Percentiles rank a stretch among this genome's conserved stretches.
These are phyloP conservation scores for Sporobolomyces roseus DNA, from an alignment of 768 basidiomycete species.

Conservation along the genomic window DNA sequence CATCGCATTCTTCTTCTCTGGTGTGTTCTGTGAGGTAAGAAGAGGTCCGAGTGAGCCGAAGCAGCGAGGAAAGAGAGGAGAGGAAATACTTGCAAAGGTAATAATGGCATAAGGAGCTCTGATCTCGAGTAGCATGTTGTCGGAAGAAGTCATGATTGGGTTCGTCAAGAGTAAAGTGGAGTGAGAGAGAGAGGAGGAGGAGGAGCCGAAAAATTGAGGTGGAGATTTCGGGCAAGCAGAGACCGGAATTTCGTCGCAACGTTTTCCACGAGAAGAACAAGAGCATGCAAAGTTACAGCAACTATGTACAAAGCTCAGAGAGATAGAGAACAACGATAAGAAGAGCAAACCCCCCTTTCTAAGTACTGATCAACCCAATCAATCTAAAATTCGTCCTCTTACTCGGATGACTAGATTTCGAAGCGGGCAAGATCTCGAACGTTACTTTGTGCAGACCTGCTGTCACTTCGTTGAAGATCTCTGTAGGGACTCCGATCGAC, in stretches of 20 bases:
- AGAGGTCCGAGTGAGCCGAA: neutral
- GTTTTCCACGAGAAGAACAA: too few relatives aligned
- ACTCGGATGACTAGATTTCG: constrained; percentile 24
- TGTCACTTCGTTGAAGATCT: constrained; percentile 14
- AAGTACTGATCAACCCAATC: constrained; percentile 24
- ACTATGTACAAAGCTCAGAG: too few relatives aligned
- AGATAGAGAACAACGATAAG: too few relatives aligned
- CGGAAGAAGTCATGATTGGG: neutral
- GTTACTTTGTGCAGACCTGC: constrained; percentile 28
- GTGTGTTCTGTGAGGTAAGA: constrained; percentile 18
- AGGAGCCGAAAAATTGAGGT: too few relatives aligned
- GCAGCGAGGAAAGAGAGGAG: neutral
- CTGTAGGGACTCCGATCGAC: constrained; percentile 37
- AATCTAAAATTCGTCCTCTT: constrained; percentile 31
- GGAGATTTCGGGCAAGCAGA: too few relatives aligned
- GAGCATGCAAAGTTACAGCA: too few relatives aligned
- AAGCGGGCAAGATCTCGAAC: constrained; percentile 24
- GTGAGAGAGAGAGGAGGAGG: neutral
- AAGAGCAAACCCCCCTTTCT: neutral
- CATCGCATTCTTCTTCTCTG: constrained; percentile 37
- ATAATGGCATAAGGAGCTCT: constrained; percentile 30
- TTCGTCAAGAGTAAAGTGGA: neutral
- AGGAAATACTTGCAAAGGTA: constrained; percentile 22
- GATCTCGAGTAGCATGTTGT: constrained; percentile 27
- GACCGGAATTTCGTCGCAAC: too few relatives aligned